Evolutionary conservation across 345 rosid genomes (phyloP).

Genomic region (Aurinia saxatilis): DNA sequence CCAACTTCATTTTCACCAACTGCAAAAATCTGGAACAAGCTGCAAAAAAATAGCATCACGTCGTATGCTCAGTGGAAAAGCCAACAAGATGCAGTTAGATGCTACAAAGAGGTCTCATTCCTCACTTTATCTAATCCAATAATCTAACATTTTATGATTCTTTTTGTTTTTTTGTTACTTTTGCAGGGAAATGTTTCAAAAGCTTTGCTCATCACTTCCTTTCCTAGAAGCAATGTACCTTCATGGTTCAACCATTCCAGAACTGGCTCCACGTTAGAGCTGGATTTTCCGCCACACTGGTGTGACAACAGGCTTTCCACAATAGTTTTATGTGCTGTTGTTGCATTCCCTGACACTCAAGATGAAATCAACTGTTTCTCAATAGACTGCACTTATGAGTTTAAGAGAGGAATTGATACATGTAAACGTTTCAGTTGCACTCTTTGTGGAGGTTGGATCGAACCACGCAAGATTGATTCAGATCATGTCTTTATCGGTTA

Average conservation of each 20-base stretch:
- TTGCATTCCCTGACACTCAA: background rate
- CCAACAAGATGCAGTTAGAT: background rate
- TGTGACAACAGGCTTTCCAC: too few species aligned
- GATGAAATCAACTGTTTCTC: background rate
- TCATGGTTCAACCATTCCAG: constrained; percentile 15
- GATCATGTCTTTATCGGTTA: too few species aligned
- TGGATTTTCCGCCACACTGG: too few species aligned
- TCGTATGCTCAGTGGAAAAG: constrained; percentile 1
- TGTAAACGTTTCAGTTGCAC: constrained; percentile 1
- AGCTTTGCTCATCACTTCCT: background rate
- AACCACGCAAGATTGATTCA: constrained; percentile 9
- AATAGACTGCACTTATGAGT: constrained; percentile 16
- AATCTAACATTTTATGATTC: background rate
- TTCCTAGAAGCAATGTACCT: constrained; percentile 22
- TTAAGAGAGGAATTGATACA: background rate
- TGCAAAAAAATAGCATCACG: constrained; percentile 17
- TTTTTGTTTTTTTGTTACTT: background rate
- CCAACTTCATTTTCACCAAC: constrained; percentile 17
- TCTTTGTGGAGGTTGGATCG: constrained; percentile 13
- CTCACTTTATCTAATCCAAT: too few species aligned
- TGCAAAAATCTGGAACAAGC: constrained; percentile 8
- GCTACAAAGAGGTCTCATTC: too few species aligned
- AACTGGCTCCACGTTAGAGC: background rate
- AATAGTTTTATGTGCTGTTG: constrained; percentile 12
- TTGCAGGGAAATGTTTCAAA: too few species aligned